Base-by-base conservation (phyloP, 2,329 filamentous ascomycete species). In the Geosmithia morbida region DNA sequence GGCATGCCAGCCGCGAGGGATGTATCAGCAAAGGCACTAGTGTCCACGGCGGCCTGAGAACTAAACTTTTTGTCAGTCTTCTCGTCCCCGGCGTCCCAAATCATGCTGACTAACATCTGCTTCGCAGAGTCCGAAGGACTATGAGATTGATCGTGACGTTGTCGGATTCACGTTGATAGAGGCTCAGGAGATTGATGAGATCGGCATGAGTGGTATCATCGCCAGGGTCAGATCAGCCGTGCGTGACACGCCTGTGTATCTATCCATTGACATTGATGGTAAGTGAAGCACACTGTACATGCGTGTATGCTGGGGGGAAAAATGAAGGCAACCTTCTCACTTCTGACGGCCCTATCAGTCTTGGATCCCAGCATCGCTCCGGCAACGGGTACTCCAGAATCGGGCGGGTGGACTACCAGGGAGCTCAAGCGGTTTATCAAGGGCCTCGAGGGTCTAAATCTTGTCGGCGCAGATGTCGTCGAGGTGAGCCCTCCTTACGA, bases 401-500 rank as follows among this genome's bases (percentile, higher is more conserved):
- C 85, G 0, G 86, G 87, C 50, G 87, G 86, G 26, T 92, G 86
- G 86, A 89, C 84, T 3, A 88, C 83, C 18, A 69, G 87, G 43
- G 87, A 94, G 66, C 66, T 94, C 54, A 88, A 90, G 52, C 70
- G 82, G 8, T 85, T 92, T 48, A 62, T 94, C 58, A 70, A 86
- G 41, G 85, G 84, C 0, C 74, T 94, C 30, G 86, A 92, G 65
- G 75, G 68, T 0, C 61, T 94, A 61, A 92, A 94, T 58, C 67
- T 94, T 5, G 83, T 92, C 2, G 87, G 85, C 1, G 87, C 85
- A 0, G 87, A 92, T 64, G 75, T 92, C 46, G 87, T 94, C 6
- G 87, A 94, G 68, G 86, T 92, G 8, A 77, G 81, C 40, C 87
- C 87, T 0, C 83, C 82, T 18, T 94, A 90, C 59, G 86, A 94